A percentile compares a stretch with the other conserved stretches of the same genome.
Conservation (phyloP, 1,284 basidiomycete species). For the Ceratobasidium sp. region DNA sequence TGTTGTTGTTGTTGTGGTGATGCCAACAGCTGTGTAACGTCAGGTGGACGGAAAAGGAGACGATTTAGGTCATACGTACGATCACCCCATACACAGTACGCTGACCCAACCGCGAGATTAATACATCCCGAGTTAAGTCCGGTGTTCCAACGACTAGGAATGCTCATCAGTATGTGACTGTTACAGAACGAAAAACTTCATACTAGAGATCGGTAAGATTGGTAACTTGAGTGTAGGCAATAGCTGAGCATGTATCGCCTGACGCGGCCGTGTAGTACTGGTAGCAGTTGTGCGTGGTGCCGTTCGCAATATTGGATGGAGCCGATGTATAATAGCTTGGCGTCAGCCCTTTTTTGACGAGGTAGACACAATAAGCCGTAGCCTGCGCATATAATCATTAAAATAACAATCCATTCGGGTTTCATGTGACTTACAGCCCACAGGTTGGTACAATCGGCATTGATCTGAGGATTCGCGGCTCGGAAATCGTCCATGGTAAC, state of each 20-base stretch:
- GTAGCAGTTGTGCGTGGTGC: slow-evolving; percentile 25
- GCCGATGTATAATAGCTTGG: slow-evolving; percentile 4
- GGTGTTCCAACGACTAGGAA: slow-evolving; percentile 9
- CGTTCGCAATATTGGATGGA: slow-evolving; percentile 14
- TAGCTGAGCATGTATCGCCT: slow-evolving; percentile 14
- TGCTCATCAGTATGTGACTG: background rate
- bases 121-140: slow-evolving; percentile 19
- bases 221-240: slow-evolving; percentile 13
- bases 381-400: background rate
- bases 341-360: slow-evolving; percentile 4
- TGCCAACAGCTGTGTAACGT: no score
- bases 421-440: slow-evolving; percentile 1
- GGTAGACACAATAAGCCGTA: slow-evolving; percentile 22
- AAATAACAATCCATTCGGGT: no score
- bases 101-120: slow-evolving; percentile 5
- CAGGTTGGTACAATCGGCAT: slow-evolving; percentile 18
- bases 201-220: slow-evolving; percentile 11
- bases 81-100: slow-evolving; percentile 24
- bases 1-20: no score
- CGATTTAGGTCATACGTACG: background rate
- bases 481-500: slow-evolving; percentile 16
- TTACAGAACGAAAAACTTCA: no score
- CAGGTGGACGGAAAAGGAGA: no score
- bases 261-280: slow-evolving; percentile 15
- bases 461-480: slow-evolving; percentile 20